Evolutionary conservation across 2,329 filamentous ascomycete genomes (phyloP), one percentile per base, ranked within the genome.

Genomic region (Triangularia verruculosa): DNA sequence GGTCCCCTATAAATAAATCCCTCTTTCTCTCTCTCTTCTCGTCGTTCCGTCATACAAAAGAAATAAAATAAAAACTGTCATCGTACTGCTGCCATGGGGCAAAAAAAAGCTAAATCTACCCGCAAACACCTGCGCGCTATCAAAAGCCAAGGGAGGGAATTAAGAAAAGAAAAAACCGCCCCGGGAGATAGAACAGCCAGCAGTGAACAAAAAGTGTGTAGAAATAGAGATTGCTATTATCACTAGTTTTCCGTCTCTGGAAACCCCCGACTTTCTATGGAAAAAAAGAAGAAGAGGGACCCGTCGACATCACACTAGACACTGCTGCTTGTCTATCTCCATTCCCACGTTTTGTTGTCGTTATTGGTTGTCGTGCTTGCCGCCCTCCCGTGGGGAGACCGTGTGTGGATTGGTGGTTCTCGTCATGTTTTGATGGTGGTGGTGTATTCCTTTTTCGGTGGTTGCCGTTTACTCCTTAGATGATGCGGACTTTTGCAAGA

Each of bases 381-480:
- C 17, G 47, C 63, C 56, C 59, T 58, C 57, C 32, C 53, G 57
- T n/a, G 30, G 39, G 15, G 39, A 47, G 20, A 22, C 20, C 53
- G 17, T 57, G 22, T 20, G 30, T 30, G 13, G 55, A n/a, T n/a
- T 17, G 32, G 17, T 25, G 39, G 47, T 30, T 28, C 32, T 57
- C 30, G 20, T 52, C 56, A 32, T 47, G 20, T 22, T 34, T 28
- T 17, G 39, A 47, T 47, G 39, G 59, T 58, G 56, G 62, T 32
- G 51, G 51, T 55, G 51, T n/a, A 32, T 27, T 53, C 52, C 24
- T 22, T n/a, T 43, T 22, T 58, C 34, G 34, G 20, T 47, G 52
- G 32, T 47, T 25, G 34, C 53, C 13, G 56, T 61, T 66, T 66
- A 67, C 62, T 68, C 57, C 62, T 66, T 67, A n/a, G 60, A 57